These are phyloP conservation scores for Wickerhamomyces xylosicus DNA, from an alignment of 805 yeast genomes.

Conservation along the genomic window DNA sequence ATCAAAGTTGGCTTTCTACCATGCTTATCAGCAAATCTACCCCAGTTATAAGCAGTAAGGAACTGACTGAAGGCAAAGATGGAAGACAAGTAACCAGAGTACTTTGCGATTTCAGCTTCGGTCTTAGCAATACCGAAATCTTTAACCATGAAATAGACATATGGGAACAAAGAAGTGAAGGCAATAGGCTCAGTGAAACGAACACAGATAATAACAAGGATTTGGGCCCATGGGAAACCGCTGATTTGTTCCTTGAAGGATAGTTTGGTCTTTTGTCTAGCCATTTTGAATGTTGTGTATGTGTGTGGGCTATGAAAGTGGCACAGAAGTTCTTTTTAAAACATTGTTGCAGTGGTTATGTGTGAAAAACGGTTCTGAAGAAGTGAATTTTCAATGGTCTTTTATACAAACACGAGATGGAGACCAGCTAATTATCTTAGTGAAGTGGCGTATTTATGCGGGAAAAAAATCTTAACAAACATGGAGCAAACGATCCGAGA, in stretches of 20 bases:
- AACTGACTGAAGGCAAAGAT: constrained; percentile 8
- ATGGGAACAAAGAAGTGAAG: constrained; percentile 8
- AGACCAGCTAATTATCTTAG: too few species aligned
- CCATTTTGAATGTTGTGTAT: too few species aligned
- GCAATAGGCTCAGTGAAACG: constrained; percentile 10
- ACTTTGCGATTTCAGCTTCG: constrained; percentile 7
- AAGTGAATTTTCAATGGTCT: too few species aligned
- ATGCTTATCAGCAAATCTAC: constrained; percentile 7
- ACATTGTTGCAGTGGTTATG: too few species aligned
- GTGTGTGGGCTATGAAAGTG: too few species aligned
- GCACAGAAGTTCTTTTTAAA: too few species aligned
- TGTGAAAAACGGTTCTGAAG: too few species aligned
- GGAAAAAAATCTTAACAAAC: too few species aligned
- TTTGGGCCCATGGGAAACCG: constrained; percentile 10
- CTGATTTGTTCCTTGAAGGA: constrained; percentile 28
- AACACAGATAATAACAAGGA: constrained; percentile 4
- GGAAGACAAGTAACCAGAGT: constrained; percentile 7
- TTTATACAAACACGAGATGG: too few species aligned
- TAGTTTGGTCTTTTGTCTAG: constrained; percentile 4
- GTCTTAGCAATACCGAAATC: constrained; percentile 7
- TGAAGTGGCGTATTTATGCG: too few species aligned
- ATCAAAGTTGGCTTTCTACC: constrained; percentile 8
- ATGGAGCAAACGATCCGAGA: too few species aligned
- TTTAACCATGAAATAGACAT: constrained; percentile 9
- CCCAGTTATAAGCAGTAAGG: constrained; percentile 7